Percentiles rank a stretch among this genome's conserved stretches.
phyloP scores from a whole-genome alignment of 1,139 yeast genomes.

The Saccharomyces uvarum region DNA sequence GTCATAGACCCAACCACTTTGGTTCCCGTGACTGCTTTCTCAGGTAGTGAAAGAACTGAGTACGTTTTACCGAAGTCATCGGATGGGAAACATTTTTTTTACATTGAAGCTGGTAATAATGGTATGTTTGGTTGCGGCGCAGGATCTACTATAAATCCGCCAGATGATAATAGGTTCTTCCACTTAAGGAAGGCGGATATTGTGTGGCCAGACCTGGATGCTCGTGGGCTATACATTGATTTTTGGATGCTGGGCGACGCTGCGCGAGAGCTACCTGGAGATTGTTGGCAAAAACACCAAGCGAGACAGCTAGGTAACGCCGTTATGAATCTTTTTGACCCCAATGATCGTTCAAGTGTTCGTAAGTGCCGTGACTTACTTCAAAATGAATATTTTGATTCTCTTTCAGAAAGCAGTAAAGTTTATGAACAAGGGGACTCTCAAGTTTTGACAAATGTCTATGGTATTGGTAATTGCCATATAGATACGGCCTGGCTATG shows the following conservation, averaged over 20 bases:
- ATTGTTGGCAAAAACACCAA: slow-evolving; percentile 73
- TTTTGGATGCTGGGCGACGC: slow-evolving; percentile 88
- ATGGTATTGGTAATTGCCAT: slow-evolving; percentile 89
- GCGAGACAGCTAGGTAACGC: slow-evolving; percentile 71
- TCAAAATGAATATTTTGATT: slow-evolving; percentile 50
- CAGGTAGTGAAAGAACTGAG: slow-evolving; percentile 77
- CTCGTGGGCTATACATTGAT: slow-evolving; percentile 69
- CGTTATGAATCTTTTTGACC: slow-evolving; percentile 77
- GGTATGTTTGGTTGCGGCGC: slow-evolving; percentile 86
- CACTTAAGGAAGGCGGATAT: slow-evolving; percentile 62
- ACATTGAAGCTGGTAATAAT: slow-evolving; percentile 85
- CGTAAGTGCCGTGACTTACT: slow-evolving; percentile 62
- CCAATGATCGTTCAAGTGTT: slow-evolving; percentile 42
- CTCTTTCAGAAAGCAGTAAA: slow-evolving; percentile 50
- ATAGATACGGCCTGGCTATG: slow-evolving; percentile 97
- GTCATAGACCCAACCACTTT: slow-evolving; percentile 53
- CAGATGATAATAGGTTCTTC: slow-evolving; percentile 63
- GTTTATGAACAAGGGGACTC: slow-evolving; percentile 43
- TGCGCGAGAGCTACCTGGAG: slow-evolving; percentile 72
- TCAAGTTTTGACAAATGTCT: slow-evolving; percentile 44
- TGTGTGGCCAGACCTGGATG: slow-evolving; percentile 72
- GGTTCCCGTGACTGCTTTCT: slow-evolving; percentile 75
- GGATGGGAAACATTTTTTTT: slow-evolving; percentile 40
- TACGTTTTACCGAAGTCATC: slow-evolving; percentile 54
- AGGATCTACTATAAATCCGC: slow-evolving; percentile 57